Evolutionary conservation across 192 early-diverging fungal species (phyloP).

Genomic region (Podila verticillata): DNA sequence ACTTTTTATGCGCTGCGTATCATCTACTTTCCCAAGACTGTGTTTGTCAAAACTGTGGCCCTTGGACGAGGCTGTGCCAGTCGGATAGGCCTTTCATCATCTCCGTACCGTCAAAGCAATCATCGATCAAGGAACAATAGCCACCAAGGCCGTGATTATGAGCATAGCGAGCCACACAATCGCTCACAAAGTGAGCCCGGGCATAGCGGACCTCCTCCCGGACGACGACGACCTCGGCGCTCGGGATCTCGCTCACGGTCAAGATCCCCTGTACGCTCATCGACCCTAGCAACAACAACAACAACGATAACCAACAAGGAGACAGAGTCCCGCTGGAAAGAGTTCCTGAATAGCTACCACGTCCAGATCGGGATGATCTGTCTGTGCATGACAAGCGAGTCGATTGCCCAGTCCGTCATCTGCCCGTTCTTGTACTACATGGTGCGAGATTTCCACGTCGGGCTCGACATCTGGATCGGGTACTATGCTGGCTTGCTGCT

Average conservation of each 20-base stretch:
- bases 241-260: background rate
- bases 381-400: conserved; percentile 22
- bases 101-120: background rate
- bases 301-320: no score
- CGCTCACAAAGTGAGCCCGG: no score
- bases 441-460: conserved; percentile 34
- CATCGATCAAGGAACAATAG: background rate
- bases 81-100: background rate
- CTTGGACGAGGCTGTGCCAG: background rate
- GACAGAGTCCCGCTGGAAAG: background rate
- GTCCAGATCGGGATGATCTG: conserved; percentile 31
- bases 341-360: conserved; percentile 15
- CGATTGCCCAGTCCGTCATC: conserved; percentile 29
- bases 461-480: conserved; percentile 31
- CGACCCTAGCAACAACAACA: background rate
- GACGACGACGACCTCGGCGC: no score
- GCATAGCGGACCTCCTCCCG: no score
- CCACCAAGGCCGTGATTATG: background rate
- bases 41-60: background rate
- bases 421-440: conserved; percentile 35
- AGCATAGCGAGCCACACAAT: background rate
- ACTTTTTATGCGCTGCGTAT: background rate
- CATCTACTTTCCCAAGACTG: background rate
- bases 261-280: background rate
- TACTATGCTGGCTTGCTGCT: conserved; percentile 34